Evolutionary conservation across 2,329 filamentous ascomycete genomes (phyloP), one percentile per base, ranked within the genome.

Genomic region (Cladophialophora immunda): DNA sequence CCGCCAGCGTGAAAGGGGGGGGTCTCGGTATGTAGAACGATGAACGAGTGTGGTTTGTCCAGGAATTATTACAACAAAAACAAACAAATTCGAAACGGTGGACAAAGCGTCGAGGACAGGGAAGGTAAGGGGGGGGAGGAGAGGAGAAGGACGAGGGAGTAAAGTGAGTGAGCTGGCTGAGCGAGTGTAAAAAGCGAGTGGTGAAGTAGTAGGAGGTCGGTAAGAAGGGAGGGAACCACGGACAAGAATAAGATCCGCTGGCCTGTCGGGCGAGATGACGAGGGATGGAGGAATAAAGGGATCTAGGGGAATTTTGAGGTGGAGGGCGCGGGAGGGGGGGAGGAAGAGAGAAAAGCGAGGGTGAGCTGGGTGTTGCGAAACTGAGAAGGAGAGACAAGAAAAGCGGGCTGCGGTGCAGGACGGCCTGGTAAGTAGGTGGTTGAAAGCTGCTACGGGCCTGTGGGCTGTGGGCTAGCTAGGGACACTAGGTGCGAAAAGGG

Each of bases 1-100:
- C 65, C 65, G 68, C 66, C 65, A 68, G 70, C 25, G 57, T 71
- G 68, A 45, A 63, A 45, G 56, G 34, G 34, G 61, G 45, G 36
- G 61, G 45, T 19, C 11, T 25, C 9, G 19, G 19, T 25, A 52
- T 36, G 25, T 34, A 52, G 41, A 67, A 66, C 62, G 25, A 60
- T 56, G 50, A 68, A 68, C 68, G 62, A 66, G 56, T 13, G 63
- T 67, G 58, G 56, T 52, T 54, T 62, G 45, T 38, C 41, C 29
- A 36, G n/a, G 41, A 62, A 56, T n/a, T 61, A 68, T 68, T 68
- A 68, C 59, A 56, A 62, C 55, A 57, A 53, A 47, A 61, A 61
- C 41, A 61, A 56, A 62, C 15, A 56, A 56, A 55, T 30, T 38
- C 25, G 36, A 61, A 60, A 53, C n/a, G 27, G 30, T 41, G 58